A percentile compares a stretch with the other conserved stretches of the same genome.
Evolutionary conservation across 805 yeast genomes (phyloP).

Genomic region (Wickerhamomyces chaumierensis): DNA sequence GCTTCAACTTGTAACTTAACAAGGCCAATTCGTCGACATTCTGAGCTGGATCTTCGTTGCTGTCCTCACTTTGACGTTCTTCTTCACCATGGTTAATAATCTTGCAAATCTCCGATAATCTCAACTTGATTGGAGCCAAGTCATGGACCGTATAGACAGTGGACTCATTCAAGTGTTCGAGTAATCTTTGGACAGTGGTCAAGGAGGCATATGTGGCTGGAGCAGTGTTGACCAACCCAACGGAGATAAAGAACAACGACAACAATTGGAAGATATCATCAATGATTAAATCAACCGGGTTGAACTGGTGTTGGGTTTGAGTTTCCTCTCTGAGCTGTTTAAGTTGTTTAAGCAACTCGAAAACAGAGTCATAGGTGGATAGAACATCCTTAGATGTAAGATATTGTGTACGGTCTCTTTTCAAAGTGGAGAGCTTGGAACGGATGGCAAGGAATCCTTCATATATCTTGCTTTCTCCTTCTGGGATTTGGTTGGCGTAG

Average conservation of each 20-base stretch:
- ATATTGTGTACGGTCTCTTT: slow-evolving; percentile 54
- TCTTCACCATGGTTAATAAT: slow-evolving; percentile 33
- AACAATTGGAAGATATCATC: slow-evolving; percentile 88
- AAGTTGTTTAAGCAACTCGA: slow-evolving; percentile 37
- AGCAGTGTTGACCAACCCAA: slow-evolving; percentile 81
- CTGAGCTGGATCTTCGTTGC: slow-evolving; percentile 4
- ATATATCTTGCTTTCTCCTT: slow-evolving; percentile 26
- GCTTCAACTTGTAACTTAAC: slow-evolving; percentile 52
- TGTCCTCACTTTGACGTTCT: no score
- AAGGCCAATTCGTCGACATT: slow-evolving; percentile 46
- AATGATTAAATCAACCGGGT: slow-evolving; percentile 56
- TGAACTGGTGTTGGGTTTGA: slow-evolving; percentile 17
- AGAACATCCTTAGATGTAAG: slow-evolving; percentile 62
- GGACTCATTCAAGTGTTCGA: slow-evolving; percentile 74
- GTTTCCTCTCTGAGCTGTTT: slow-evolving; percentile 31
- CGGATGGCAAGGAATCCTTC: slow-evolving; percentile 31
- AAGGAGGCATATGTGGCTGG: slow-evolving; percentile 91
- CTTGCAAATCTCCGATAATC: slow-evolving; percentile 57
- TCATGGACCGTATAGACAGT: slow-evolving; percentile 80
- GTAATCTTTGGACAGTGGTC: slow-evolving; percentile 72
- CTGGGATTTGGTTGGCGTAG: slow-evolving; percentile 24
- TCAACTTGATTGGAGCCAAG: slow-evolving; percentile 59
- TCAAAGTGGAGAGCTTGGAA: slow-evolving; percentile 31
- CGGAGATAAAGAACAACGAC: slow-evolving; percentile 80
- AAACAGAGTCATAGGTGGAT: slow-evolving; percentile 44